Base-by-base conservation (phyloP, 371 early-diverging fungal species). In the Mortierella polycephala region DNA sequence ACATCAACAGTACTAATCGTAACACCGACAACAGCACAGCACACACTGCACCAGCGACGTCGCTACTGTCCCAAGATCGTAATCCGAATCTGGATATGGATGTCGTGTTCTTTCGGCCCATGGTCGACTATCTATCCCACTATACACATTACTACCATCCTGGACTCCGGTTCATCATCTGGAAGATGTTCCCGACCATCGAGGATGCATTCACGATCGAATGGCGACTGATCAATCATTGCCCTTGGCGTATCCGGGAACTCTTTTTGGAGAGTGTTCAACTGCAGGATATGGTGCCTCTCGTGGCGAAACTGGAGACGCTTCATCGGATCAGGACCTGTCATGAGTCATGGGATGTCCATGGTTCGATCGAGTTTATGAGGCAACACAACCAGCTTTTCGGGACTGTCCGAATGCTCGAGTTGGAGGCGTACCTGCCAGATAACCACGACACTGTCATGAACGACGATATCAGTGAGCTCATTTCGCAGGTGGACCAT, bases 111-210 rank as follows among this genome's bases (percentile, higher is more conserved):
- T 79, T 73, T 49, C 11, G 40, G 8, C 80, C 80, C n/a, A 65
- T 65, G 42, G 63, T 69, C 52, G 80, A 79, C 50, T 79, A 79
- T 20, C 54, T 79, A 2, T 64, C 80, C 5, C 52, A 61, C 21
- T 72, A 79, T 56, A 73, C 80, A 0, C 80, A 79, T 12, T 52
- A 61, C n/a, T 44, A 66, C 40, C 80, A 79, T 49, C 67, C 73
- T 46, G 80, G 80, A 23, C 60, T 79, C 9, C 73, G 60, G 0
- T 60, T 67, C n/a, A 64, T 59, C 37, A 69, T 66, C 44, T 73
- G 73, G 73, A 62, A 60, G n/a, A 62, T 79, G n/a, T 79, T 79
- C 37, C 80, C 80, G 7, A 5, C 16, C 23, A 60, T 73, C 18
- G 67, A 73, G 0, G 57, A 79, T 18, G 62, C 73, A 18, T 57